Evolutionary conservation across 805 yeast species (phyloP), one percentile per base, ranked within the genome.

Genomic region (Schwanniomyces vanrijiae): DNA sequence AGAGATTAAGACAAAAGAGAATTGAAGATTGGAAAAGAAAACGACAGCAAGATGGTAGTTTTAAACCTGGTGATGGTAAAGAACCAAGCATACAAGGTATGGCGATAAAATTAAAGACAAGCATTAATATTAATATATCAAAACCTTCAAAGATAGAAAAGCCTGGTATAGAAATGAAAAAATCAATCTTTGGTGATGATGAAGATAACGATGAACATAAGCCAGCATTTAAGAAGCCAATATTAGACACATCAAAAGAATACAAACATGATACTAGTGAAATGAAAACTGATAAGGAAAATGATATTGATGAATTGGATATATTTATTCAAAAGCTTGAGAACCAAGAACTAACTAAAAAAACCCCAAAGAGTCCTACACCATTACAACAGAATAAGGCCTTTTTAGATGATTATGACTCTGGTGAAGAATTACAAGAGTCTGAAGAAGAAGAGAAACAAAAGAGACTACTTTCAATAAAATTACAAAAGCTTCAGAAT

Each of bases 1-100:
- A 55, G 46, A 40, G 47, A 14, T 66, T 63, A 35, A 65, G 76
- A 38, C 69, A 67, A 38, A 60, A 63, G 50, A 69, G 76, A 47
- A 57, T 80, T 0, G 79, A 76, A 46, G 81, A 78, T 21, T 81
- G 85, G 84, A 80, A 78, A 59, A 67, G 61, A 64, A 73, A 69
- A 46, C 42, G 55, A 44, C 37, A 44, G 25, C 54, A 31, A 37
- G 33, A 38, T 14, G 2, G 3, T 19, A 6, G 14, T 21, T 11
- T 14, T 20, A 20, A 10, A 5, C 9, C 11, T 18, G 11, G 9
- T 29, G 19, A 20, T 11, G 9, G 37, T 33, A 9, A 47, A 47
- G 25, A 39, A n/a, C 9, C 42, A n/a, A 24, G 11, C 13, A 24
- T 11, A 9, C 20, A 2, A 11, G 9, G 14, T 2, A 22, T 8